These are phyloP conservation scores for Smallanthus sonchifolius DNA, from an alignment of 129 eudicot genomes.

Conservation along the genomic window DNA sequence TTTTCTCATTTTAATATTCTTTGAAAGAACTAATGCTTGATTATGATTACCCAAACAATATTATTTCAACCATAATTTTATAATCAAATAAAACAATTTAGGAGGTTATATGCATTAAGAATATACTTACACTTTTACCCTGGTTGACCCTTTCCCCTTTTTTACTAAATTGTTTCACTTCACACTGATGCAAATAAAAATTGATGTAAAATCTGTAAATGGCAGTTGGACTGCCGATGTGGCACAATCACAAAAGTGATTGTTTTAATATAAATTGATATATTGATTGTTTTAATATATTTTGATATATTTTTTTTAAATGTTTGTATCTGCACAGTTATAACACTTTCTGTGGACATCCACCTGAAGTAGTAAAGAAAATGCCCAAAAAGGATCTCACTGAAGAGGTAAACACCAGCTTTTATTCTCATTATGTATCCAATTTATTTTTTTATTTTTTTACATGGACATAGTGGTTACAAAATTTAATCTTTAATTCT, in stretches of 20 bases:
- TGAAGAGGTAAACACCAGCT: constrained; percentile 40
- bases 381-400: constrained; percentile 67
- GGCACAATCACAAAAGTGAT: background rate
- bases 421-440: background rate
- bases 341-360: constrained; percentile 47
- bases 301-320: background rate
- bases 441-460: background rate
- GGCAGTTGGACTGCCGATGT: background rate
- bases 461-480: background rate
- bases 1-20: background rate
- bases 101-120: background rate
- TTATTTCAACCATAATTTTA: background rate
- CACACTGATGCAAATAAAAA: background rate
- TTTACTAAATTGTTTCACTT: background rate
- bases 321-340: constrained; percentile 39
- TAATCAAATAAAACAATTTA: background rate
- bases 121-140: background rate
- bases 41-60: background rate
- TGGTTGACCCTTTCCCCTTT: background rate
- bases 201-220: background rate
- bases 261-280: background rate
- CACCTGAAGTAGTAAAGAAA: constrained; percentile 81
- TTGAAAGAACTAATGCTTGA: background rate
- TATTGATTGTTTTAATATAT: background rate
- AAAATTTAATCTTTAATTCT: background rate